A percentile compares a stretch with the other conserved stretches of the same genome.
phyloP scores from a whole-genome alignment of 2,329 filamentous ascomycete species.

The Penicillium psychrosexuale region DNA sequence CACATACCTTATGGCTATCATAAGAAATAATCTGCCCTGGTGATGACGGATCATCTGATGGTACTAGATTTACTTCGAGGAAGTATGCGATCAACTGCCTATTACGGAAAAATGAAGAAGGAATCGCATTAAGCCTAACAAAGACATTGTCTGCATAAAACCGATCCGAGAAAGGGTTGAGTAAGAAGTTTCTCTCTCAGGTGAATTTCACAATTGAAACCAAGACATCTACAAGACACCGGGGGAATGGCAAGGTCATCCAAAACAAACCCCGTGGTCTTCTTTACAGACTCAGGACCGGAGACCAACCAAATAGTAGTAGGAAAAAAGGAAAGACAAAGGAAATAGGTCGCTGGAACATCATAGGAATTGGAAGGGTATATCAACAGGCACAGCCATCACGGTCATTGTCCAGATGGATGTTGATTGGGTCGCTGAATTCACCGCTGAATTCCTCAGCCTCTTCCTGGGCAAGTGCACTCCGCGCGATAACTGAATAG shows the following conservation, averaged over 20 bases:
- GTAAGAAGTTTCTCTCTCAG: neutral
- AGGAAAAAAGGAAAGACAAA: slow-evolving; percentile 16
- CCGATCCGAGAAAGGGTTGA: neutral
- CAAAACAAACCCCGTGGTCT: slow-evolving; percentile 8
- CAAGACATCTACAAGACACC: slow-evolving; percentile 16
- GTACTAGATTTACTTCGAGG: neutral
- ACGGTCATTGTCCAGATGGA: slow-evolving; percentile 89
- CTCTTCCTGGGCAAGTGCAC: slow-evolving; percentile 93
- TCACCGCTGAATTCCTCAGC: slow-evolving; percentile 96
- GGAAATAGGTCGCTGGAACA: slow-evolving; percentile 25
- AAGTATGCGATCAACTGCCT: neutral
- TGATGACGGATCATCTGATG: neutral
- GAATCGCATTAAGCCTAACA: slow-evolving; percentile 1
- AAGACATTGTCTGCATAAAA: neutral
- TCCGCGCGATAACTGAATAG: slow-evolving; percentile 85
- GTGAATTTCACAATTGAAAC: neutral
- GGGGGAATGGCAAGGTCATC: neutral
- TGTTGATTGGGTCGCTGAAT: slow-evolving; percentile 97
- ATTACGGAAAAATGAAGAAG: neutral
- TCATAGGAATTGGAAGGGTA: slow-evolving; percentile 24
- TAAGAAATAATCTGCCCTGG: neutral
- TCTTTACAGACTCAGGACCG: slow-evolving; percentile 15
- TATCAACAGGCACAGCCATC: slow-evolving; percentile 88
- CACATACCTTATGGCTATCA: neutral
- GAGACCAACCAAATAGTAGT: slow-evolving; percentile 11